Conservation (phyloP, 2,329 filamentous ascomycete species). For the Colletotrichum lupini region DNA sequence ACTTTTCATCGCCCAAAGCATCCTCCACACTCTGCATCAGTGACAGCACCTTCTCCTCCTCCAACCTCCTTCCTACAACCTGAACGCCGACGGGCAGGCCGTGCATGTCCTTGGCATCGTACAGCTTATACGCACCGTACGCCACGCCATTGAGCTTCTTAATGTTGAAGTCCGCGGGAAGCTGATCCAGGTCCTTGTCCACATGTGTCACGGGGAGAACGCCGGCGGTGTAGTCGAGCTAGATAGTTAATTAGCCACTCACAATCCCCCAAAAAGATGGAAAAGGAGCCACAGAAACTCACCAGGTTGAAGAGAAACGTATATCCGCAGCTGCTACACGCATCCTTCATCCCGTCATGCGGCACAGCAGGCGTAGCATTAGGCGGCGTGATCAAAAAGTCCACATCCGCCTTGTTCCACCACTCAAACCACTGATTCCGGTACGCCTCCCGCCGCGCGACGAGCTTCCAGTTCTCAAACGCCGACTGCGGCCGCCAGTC, state of each 20-base stretch:
- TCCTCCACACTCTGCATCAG: conserved; percentile 84
- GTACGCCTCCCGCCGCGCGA: conserved; percentile 80
- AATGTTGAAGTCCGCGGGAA: conserved; percentile 70
- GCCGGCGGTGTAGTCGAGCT: conserved; percentile 88
- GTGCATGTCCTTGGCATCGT: conserved; percentile 85
- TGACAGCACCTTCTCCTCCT: conserved; percentile 89
- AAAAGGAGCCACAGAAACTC: conserved; percentile 45
- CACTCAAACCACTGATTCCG: conserved; percentile 84
- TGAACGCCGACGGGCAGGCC: conserved; percentile 90
- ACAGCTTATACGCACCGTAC: conserved; percentile 85
- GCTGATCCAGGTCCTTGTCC: conserved; percentile 73
- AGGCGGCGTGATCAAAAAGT: conserved; percentile 84
- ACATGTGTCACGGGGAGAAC: conserved; percentile 89
- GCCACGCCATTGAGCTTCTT: conserved; percentile 82
- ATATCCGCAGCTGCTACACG: conserved; percentile 88
- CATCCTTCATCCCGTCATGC: conserved; percentile 86
- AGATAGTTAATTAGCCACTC: background rate
- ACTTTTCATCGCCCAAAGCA: conserved; percentile 71
- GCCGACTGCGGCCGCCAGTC: conserved; percentile 80
- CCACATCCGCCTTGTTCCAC: conserved; percentile 80
- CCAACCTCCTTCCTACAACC: conserved; percentile 80
- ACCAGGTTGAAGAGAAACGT: conserved; percentile 93
- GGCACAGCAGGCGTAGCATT: conserved; percentile 92
- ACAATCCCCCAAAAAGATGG: too few species aligned
- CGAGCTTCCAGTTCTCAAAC: conserved; percentile 85